These are phyloP conservation scores for Entrophospora sp. DNA, from an alignment of 192 early-diverging fungal genomes.

Conservation along the genomic window DNA sequence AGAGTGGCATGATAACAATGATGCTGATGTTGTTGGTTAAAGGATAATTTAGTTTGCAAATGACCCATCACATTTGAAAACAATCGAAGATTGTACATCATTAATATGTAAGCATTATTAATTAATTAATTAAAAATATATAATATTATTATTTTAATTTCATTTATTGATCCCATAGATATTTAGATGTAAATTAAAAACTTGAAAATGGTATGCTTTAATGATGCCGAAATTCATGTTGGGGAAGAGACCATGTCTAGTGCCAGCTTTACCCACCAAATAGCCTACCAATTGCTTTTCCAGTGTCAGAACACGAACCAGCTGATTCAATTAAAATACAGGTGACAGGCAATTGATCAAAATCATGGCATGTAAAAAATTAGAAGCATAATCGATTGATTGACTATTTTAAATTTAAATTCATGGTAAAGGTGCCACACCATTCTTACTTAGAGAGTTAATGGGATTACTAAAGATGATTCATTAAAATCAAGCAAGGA, in stretches of 20 bases:
- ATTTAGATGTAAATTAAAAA: constrained; percentile 44
- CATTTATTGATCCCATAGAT: not conserved
- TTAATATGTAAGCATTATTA: constrained; percentile 43
- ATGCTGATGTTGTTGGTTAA: not conserved
- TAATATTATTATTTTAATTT: not conserved
- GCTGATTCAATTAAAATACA: constrained; percentile 55
- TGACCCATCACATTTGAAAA: constrained; percentile 35
- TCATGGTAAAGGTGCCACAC: constrained; percentile 83
- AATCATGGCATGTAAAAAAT: constrained; percentile 45
- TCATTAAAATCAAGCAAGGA: constrained; percentile 70
- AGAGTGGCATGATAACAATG: constrained; percentile 46
- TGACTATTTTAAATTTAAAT: constrained; percentile 37
- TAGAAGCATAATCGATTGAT: not conserved
- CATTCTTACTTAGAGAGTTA: constrained; percentile 83
- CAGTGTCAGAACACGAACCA: constrained; percentile 67
- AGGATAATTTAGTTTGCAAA: not conserved
- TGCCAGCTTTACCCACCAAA: too few species aligned
- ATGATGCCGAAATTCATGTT: too few species aligned
- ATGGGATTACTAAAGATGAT: constrained; percentile 71
- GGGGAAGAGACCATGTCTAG: too few species aligned
- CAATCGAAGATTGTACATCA: constrained; percentile 42
- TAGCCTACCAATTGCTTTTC: constrained; percentile 82
- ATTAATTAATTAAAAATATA: too few species aligned
- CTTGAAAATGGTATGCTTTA: constrained; percentile 57
- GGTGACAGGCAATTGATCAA: constrained; percentile 61